Evolutionary conservation across 2,329 filamentous ascomycete genomes (phyloP), one percentile per base, ranked within the genome.

Genomic region (Aspergillus texensis): DNA sequence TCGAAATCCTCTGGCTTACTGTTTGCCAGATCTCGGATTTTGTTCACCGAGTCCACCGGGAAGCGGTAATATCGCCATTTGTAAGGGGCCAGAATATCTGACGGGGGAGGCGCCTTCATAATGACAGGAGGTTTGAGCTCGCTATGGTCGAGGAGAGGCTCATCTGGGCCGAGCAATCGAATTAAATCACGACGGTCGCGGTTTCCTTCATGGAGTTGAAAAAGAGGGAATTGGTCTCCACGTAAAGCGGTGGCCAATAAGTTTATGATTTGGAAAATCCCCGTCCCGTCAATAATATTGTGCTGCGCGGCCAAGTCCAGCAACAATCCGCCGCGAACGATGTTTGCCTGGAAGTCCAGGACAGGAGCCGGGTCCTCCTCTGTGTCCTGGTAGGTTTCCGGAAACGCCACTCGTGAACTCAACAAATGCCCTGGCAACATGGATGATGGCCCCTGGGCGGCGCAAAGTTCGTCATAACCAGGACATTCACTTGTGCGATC

Each of bases 341-440:
- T 62, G 16, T 68, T 73, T 24, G 65, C 69, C 58, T 75, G 71
- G 10, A 74, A 60, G n/a, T 67, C 69, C 9, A 75, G 48, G 2
- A 72, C 68, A 1, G 70, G 70, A 11, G 63, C 61, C 0, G 66
- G 65, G 34, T 53, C 39, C 2, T 54, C 58, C 6, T 69, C 61
- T 19, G 45, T 41, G 19, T 70, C 63, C 2, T 56, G 66, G 60
- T 77, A 74, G 19, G 60, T 58, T 55, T 68, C 50, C 3, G 75
- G 75, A 52, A 77, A 72, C 1, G 69, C 70, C 10, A 69, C 70
- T 10, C 68, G 67, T 3, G 72, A 72, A 4, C 66, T 65, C 9
- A 79, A 65, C 6, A 75, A 39, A 14, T 69, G 59, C 4, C 68
- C 72, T 32, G 77, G 74, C 6, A 79, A 67, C 71, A 76, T 73